Evolutionary conservation across 2,329 filamentous ascomycete species (phyloP).

Genomic region (Cercospora sp.): DNA sequence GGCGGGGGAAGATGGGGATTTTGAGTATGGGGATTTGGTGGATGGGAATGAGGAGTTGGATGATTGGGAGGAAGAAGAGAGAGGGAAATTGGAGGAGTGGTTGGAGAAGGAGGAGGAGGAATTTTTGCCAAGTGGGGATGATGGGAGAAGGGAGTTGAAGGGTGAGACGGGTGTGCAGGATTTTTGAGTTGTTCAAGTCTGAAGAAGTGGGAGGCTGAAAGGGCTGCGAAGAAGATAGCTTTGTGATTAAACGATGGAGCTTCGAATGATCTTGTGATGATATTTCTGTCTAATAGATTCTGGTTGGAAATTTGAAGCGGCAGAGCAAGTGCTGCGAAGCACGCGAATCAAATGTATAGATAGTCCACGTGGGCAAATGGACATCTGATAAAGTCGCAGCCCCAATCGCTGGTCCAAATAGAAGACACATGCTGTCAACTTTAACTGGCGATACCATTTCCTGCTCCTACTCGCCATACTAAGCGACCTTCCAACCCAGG

Average conservation of each 20-base stretch:
- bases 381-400: too few relatives aligned
- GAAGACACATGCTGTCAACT: too few relatives aligned
- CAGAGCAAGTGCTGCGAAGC: too few relatives aligned
- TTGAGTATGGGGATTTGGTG: constrained; percentile 67
- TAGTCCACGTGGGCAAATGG: too few relatives aligned
- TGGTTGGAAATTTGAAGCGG: too few relatives aligned
- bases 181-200: constrained; percentile 35
- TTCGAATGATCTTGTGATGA: neutral
- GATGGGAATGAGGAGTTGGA: constrained; percentile 74
- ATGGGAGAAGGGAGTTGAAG: constrained; percentile 38
- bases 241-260: neutral
- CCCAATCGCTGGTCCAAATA: too few relatives aligned
- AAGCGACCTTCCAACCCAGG: neutral
- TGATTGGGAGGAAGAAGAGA: constrained; percentile 58
- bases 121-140: constrained; percentile 26
- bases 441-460: too few relatives aligned
- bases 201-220: too few relatives aligned
- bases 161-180: constrained; percentile 54
- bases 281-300: too few relatives aligned
- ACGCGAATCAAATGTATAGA: too few relatives aligned
- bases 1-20: constrained; percentile 71
- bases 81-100: constrained; percentile 71
- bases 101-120: constrained; percentile 69
- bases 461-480: too few relatives aligned
- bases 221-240: neutral